Percentiles rank a stretch among this genome's conserved stretches.
Evolutionary conservation across 306 rosid genomes (phyloP).

Genomic region (Trifolium repens): DNA sequence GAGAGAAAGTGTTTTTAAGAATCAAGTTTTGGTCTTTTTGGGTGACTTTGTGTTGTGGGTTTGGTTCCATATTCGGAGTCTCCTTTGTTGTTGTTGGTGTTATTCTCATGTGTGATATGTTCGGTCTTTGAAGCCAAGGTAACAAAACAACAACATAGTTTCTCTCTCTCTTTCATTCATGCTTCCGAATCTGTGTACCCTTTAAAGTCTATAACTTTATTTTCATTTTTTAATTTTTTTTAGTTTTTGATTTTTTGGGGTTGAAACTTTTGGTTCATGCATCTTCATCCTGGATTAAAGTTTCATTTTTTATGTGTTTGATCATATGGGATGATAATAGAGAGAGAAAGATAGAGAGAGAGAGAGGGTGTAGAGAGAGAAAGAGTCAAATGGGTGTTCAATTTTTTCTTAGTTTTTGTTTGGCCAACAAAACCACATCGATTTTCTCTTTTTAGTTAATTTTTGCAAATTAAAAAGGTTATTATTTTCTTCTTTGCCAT

Average conservation of each 20-base stretch:
- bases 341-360: background rate
- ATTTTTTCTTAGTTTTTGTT: conserved; percentile 37
- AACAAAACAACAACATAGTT: conserved; percentile 44
- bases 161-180: conserved; percentile 42
- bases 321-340: conserved; percentile 40
- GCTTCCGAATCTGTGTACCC: conserved; percentile 65
- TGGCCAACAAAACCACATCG: conserved; percentile 41
- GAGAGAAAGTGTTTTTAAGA: conserved; percentile 51
- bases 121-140: conserved; percentile 52
- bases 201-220: conserved; percentile 46
- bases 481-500: conserved; percentile 33
- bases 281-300: conserved; percentile 71
- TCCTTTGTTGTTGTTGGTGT: conserved; percentile 20
- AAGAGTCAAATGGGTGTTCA: conserved; percentile 46
- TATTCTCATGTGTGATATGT: conserved; percentile 39
- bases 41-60: conserved; percentile 46
- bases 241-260: conserved; percentile 18
- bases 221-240: conserved; percentile 22
- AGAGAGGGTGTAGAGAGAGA: background rate
- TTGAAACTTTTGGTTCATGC: conserved; percentile 55
- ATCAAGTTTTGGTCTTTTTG: conserved; percentile 41
- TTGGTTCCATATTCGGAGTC: conserved; percentile 34
- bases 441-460: conserved; percentile 32
- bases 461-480: conserved; percentile 44
- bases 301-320: conserved; percentile 41